A percentile compares a stretch with the other conserved stretches of the same genome.
Evolutionary conservation across 192 early-diverging fungal species (phyloP).

Genomic region (Umbelopsis sp.): DNA sequence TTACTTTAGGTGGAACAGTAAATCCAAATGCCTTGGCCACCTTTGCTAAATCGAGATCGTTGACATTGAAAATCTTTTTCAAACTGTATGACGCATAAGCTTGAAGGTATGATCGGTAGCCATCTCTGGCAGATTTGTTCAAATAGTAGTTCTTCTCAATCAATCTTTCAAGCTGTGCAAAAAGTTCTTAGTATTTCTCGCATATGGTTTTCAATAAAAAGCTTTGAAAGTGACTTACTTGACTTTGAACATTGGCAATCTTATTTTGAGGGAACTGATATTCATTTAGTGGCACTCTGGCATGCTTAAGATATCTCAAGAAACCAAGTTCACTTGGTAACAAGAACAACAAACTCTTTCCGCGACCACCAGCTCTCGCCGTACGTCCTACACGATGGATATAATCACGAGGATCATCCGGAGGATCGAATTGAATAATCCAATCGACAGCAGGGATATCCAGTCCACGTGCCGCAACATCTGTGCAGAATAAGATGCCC

Average conservation of each 20-base stretch:
- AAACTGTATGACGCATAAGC: conserved; percentile 94
- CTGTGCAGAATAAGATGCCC: conserved; percentile 94
- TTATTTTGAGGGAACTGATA: conserved; percentile 96
- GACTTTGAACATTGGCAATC: conserved; percentile 95
- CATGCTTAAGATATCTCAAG: conserved; percentile 96
- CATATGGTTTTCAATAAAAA: background rate
- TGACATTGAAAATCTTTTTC: conserved; percentile 96
- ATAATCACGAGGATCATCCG: conserved; percentile 98
- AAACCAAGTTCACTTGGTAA: conserved; percentile 93
- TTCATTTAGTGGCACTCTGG: conserved; percentile 98
- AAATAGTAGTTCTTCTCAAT: conserved; percentile 99
- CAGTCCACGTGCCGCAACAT: conserved; percentile 96
- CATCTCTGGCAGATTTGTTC: conserved; percentile 93
- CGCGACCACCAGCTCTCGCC: conserved; percentile 87
- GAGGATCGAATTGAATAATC: conserved; percentile 99
- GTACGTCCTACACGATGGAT: conserved; percentile 97
- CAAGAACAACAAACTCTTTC: conserved; percentile 94
- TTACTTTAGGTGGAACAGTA: conserved; percentile 94
- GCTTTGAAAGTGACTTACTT: conserved; percentile 33
- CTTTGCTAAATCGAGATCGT: conserved; percentile 87
- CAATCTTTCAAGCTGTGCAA: conserved; percentile 83
- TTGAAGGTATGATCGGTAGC: conserved; percentile 94
- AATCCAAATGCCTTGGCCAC: conserved; percentile 96
- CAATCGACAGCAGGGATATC: conserved; percentile 99
- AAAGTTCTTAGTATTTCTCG: background rate